phyloP scores from a whole-genome alignment of 1,284 basidiomycete species.

The Melampsora larici-populina region DNA sequence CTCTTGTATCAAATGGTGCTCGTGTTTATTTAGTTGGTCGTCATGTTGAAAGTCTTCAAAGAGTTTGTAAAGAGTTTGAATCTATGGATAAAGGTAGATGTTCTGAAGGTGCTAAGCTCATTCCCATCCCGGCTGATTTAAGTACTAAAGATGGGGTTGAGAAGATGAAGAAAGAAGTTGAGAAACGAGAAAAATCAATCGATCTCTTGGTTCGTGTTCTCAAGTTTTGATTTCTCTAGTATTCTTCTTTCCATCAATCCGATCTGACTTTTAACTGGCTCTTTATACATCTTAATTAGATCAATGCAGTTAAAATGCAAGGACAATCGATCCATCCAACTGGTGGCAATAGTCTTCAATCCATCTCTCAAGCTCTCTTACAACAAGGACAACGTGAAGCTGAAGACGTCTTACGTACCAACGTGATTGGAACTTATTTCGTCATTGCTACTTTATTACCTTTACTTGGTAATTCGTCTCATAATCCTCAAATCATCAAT shows the following conservation, averaged over 20 bases:
- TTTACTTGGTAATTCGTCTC: neutral
- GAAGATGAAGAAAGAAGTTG: neutral
- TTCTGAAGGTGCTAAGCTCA: too few species aligned
- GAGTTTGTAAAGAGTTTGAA: constrained; percentile 20
- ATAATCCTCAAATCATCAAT: neutral
- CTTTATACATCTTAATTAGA: too few species aligned
- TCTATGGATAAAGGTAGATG: too few species aligned
- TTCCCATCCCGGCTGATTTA: neutral
- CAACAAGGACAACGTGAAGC: neutral
- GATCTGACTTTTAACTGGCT: too few species aligned
- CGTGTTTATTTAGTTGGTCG: constrained; percentile 65
- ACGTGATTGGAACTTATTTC: neutral
- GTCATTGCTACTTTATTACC: neutral
- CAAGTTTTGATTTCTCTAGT: neutral
- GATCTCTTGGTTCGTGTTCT: neutral
- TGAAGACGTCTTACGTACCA: neutral
- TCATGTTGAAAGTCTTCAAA: constrained; percentile 46
- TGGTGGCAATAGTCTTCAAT: neutral
- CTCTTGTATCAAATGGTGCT: constrained; percentile 71
- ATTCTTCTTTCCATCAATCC: neutral
- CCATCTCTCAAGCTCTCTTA: neutral
- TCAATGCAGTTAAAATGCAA: neutral
- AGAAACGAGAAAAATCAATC: neutral
- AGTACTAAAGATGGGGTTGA: neutral
- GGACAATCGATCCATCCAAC: neutral